These are phyloP conservation scores for Podaxis sp. DNA, from an alignment of 768 basidiomycete genomes.

Conservation along the genomic window DNA sequence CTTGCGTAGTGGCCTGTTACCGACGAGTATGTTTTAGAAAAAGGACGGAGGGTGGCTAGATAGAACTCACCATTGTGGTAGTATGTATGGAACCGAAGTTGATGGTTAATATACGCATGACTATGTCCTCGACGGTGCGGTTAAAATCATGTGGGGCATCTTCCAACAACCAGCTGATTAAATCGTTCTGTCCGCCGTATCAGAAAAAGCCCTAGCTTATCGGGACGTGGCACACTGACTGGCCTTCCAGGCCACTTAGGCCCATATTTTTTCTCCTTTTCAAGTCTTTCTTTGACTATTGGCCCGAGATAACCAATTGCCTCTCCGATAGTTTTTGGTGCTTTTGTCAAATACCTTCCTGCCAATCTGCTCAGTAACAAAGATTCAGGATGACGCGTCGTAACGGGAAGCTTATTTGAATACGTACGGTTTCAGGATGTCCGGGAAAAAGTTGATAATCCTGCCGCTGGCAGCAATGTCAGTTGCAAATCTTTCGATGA, in stretches of 20 bases:
- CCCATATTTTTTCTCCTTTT: conserved; percentile 14
- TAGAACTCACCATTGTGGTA: conserved; percentile 30
- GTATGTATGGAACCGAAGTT: conserved; percentile 46
- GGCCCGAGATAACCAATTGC: conserved; percentile 16
- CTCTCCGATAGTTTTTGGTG: conserved; percentile 14
- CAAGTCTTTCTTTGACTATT: conserved; percentile 16
- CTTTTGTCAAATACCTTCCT: conserved; percentile 15
- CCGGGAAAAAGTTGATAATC: conserved; percentile 22
- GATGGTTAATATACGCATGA: conserved; percentile 32
- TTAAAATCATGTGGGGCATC: conserved; percentile 14
- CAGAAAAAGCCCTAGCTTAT: background rate
- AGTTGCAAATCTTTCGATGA: conserved; percentile 26
- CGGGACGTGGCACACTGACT: background rate
- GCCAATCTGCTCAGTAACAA: conserved; percentile 8
- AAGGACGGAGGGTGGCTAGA: too few species aligned
- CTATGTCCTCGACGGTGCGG: conserved; percentile 18
- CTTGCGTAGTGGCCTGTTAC: conserved; percentile 33
- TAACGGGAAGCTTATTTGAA: background rate
- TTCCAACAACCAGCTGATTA: conserved; percentile 19
- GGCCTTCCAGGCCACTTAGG: conserved; percentile 18
- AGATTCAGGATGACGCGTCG: too few species aligned
- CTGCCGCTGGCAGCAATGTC: conserved; percentile 19
- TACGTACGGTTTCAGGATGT: conserved; percentile 21
- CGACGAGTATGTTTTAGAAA: background rate
- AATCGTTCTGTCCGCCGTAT: conserved; percentile 13